These are phyloP conservation scores for Alternaria rosae DNA, from an alignment of 2,329 filamentous ascomycete species.

Conservation along the genomic window DNA sequence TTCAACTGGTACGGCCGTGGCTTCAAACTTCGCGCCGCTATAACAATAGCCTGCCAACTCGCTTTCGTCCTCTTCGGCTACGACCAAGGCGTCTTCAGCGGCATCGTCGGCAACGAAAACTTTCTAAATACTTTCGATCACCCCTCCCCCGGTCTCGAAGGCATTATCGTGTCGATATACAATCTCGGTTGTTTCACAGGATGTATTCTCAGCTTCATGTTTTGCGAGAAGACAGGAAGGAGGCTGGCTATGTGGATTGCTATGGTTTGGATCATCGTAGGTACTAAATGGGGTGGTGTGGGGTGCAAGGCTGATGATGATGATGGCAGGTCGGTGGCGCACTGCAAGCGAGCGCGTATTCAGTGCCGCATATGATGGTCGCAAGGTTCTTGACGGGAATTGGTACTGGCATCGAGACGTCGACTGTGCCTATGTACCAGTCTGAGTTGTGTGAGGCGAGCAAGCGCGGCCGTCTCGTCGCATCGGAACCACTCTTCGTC, in stretches of 20 bases:
- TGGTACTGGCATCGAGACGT: conserved; percentile 63
- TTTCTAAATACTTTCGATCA: conserved; percentile 52
- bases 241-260: conserved; percentile 52
- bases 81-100: conserved; percentile 50
- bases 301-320: background rate
- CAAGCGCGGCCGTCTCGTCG: conserved; percentile 67
- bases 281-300: background rate
- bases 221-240: conserved; percentile 48
- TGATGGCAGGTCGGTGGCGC: conserved; percentile 41
- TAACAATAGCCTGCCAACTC: conserved; percentile 41
- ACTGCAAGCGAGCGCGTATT: conserved; percentile 48
- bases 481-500: conserved; percentile 61
- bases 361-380: conserved; percentile 57
- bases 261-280: conserved; percentile 52
- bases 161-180: conserved; percentile 55
- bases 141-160: conserved; percentile 48
- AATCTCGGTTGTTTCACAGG: conserved; percentile 51
- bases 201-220: conserved; percentile 49
- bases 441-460: conserved; percentile 60
- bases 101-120: conserved; percentile 52
- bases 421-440: conserved; percentile 62
- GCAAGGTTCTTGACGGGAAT: conserved; percentile 61
- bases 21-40: conserved; percentile 36
- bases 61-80: conserved; percentile 47
- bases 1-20: conserved; percentile 38